phyloP scores from a whole-genome alignment of 495 filamentous ascomycete species.

The Annulohypoxylon maeteangense region DNA sequence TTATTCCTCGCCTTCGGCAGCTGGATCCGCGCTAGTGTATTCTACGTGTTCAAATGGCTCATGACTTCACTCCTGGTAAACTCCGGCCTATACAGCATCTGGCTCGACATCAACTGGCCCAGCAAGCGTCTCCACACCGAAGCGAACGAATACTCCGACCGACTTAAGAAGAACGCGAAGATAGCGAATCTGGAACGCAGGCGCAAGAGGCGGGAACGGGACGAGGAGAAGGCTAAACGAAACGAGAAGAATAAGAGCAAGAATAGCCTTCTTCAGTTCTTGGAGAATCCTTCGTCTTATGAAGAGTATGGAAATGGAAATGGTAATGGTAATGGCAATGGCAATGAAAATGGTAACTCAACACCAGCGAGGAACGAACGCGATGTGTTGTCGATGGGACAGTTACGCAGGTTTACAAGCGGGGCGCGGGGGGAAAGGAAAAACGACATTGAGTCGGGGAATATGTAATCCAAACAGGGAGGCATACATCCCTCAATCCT shows the following conservation, averaged over 20 bases:
- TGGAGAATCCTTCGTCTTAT: neutral
- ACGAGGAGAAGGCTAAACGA: neutral
- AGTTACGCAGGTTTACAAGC: neutral
- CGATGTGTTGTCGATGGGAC: neutral
- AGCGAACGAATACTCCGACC: neutral
- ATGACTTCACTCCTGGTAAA: slow-evolving; percentile 20
- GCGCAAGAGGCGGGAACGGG: neutral
- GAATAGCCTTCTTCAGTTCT: neutral
- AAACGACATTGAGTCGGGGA: neutral
- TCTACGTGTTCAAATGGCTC: slow-evolving; percentile 24
- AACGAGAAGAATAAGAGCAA: neutral
- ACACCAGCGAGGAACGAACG: neutral
- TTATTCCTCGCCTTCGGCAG: slow-evolving; percentile 48
- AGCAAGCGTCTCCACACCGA: slow-evolving; percentile 15
- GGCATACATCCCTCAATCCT: neutral
- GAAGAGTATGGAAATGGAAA: neutral
- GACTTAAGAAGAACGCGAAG: neutral
- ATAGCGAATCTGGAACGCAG: neutral
- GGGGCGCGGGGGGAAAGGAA: neutral
- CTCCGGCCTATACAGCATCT: slow-evolving; percentile 32
- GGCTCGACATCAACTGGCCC: slow-evolving; percentile 8
- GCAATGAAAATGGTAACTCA: neutral
- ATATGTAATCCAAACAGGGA: neutral
- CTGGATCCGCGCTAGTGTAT: slow-evolving; percentile 34
- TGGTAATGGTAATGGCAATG: too few relatives aligned